Conservation (phyloP, 2,329 filamentous ascomycete species). For the Dactylella cylindrospora region DNA sequence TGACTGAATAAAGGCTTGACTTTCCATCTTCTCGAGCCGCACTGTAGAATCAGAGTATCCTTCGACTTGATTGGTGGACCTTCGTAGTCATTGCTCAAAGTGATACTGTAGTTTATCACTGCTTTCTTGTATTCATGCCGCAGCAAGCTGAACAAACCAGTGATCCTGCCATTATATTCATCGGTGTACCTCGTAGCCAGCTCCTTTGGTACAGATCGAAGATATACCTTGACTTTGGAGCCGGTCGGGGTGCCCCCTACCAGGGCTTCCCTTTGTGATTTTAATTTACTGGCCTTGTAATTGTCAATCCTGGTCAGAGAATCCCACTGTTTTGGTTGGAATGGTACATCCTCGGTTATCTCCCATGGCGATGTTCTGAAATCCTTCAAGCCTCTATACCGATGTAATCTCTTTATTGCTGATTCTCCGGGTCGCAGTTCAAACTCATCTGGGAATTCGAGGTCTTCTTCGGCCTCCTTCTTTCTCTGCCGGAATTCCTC, state of each 20-base stretch:
- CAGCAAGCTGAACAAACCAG: slow-evolving; percentile 81
- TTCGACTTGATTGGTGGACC: slow-evolving; percentile 78
- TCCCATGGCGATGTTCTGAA: slow-evolving; percentile 86
- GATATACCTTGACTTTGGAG: slow-evolving; percentile 76
- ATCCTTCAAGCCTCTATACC: slow-evolving; percentile 91
- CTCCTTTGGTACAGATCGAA: slow-evolving; percentile 62
- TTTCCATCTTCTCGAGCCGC: slow-evolving; percentile 79
- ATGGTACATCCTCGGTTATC: slow-evolving; percentile 77
- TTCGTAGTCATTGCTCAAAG: slow-evolving; percentile 73
- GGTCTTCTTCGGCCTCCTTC: slow-evolving; percentile 81
- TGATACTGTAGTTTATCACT: slow-evolving; percentile 84
- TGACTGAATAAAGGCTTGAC: slow-evolving; percentile 90
- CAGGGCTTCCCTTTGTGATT: slow-evolving; percentile 75
- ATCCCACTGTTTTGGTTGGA: slow-evolving; percentile 87
- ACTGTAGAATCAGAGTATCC: slow-evolving; percentile 87
- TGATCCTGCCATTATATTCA: slow-evolving; percentile 55
- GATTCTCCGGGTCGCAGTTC: slow-evolving; percentile 85
- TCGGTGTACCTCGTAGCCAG: slow-evolving; percentile 54
- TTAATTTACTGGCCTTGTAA: slow-evolving; percentile 79
- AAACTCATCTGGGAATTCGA: slow-evolving; percentile 96
- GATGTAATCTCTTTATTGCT: slow-evolving; percentile 78
- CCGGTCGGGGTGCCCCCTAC: slow-evolving; percentile 85
- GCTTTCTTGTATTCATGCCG: slow-evolving; percentile 94
- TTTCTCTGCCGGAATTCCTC: slow-evolving; percentile 79
- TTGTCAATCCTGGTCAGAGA: slow-evolving; percentile 83